A percentile compares a stretch with the other conserved stretches of the same genome.
Conservation (phyloP, 176 grass and related monocot genomes). For the Elaeis guineensis region DNA sequence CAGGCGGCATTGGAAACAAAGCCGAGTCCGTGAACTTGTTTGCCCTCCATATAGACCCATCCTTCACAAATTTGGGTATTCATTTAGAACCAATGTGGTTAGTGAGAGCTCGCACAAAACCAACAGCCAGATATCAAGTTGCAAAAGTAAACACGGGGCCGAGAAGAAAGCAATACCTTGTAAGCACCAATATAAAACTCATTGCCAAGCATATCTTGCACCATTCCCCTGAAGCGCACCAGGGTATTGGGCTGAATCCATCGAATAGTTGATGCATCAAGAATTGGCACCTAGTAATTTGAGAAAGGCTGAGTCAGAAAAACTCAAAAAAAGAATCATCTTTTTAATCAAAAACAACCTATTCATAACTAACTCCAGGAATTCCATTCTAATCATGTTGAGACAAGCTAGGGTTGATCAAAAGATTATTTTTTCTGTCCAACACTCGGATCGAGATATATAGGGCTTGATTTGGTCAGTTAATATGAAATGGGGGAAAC, state of each 20-base stretch:
- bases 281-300: conserved; percentile 53
- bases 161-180: conserved; percentile 34
- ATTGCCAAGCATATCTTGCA: conserved; percentile 95
- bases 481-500: no score
- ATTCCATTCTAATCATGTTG: no score
- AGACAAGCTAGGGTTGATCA: no score
- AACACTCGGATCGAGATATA: no score
- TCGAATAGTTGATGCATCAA: conserved; percentile 49
- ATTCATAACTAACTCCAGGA: neutral
- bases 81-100: neutral
- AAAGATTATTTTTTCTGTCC: no score
- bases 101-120: neutral
- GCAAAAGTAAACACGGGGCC: neutral
- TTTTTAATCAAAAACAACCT: neutral
- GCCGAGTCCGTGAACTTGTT: conserved; percentile 78
- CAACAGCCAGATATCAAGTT: neutral
- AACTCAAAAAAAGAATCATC: neutral
- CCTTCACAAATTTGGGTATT: conserved; percentile 24
- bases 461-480: no score
- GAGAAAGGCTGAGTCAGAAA: neutral
- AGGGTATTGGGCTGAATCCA: conserved; percentile 86
- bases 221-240: conserved; percentile 72
- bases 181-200: conserved; percentile 82
- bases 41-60: conserved; percentile 78
- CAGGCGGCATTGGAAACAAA: conserved; percentile 41